phyloP scores from a whole-genome alignment of 2,329 filamentous ascomycete genomes.

The Raffaelea albimanens region DNA sequence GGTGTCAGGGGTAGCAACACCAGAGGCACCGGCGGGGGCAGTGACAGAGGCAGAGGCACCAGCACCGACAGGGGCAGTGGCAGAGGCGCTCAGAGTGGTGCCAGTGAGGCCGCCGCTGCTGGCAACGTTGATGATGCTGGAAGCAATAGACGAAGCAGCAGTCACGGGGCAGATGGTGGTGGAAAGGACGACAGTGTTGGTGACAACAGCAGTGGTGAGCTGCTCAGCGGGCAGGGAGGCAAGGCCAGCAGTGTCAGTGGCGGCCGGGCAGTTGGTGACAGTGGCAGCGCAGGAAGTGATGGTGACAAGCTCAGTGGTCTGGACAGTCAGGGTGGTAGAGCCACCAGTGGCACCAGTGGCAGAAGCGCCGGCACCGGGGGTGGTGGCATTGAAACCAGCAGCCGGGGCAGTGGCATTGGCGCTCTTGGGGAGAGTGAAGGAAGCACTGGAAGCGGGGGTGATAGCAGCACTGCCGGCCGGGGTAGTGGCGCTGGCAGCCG shows the following conservation, averaged over 20 bases:
- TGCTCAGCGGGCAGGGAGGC: slow-evolving; percentile 20
- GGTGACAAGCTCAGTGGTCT: slow-evolving; percentile 29
- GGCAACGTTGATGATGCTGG: slow-evolving; percentile 22
- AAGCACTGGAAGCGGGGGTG: background rate
- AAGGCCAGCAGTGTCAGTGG: slow-evolving; percentile 27
- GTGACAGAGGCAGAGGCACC: slow-evolving; percentile 18
- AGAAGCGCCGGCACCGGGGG: background rate
- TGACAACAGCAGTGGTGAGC: slow-evolving; percentile 24
- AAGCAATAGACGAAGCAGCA: slow-evolving; percentile 27
- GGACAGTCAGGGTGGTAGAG: slow-evolving; percentile 31
- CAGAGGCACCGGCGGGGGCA: slow-evolving; percentile 11
- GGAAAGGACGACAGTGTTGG: slow-evolving; percentile 27
- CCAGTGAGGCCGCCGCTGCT: slow-evolving; percentile 24
- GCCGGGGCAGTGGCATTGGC: background rate
- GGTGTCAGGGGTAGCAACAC: slow-evolving; percentile 12
- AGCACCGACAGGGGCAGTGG: slow-evolving; percentile 20
- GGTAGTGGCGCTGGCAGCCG: background rate
- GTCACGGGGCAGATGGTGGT: slow-evolving; percentile 33
- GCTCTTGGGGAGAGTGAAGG: background rate
- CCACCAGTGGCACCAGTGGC: slow-evolving; percentile 2
- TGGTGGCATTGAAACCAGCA: background rate
- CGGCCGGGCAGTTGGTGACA: slow-evolving; percentile 17
- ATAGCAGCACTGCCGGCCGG: background rate
- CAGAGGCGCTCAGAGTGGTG: slow-evolving; percentile 27
- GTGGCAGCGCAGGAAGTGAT: slow-evolving; percentile 16